phyloP scores from a whole-genome alignment of 2,329 filamentous ascomycete genomes.

The Fusarium globosum region DNA sequence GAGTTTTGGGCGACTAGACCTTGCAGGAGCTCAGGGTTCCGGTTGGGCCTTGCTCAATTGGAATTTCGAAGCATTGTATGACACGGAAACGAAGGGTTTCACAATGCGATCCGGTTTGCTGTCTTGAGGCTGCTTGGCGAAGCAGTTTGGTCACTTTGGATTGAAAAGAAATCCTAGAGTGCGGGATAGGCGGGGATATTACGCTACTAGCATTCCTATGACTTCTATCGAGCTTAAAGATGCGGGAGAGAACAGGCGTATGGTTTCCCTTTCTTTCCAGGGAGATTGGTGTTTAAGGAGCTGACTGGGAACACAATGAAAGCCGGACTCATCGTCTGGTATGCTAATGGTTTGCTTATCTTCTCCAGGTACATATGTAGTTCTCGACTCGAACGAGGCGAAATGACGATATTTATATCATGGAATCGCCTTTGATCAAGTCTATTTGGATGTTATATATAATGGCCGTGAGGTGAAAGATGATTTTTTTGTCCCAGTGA shows the following conservation, averaged over 20 bases:
- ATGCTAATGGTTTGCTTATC: conserved; percentile 33
- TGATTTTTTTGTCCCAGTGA: background rate
- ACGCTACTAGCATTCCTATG: conserved; percentile 31
- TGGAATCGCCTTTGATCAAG: background rate
- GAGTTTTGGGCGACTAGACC: conserved; percentile 35
- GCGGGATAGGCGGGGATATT: conserved; percentile 13
- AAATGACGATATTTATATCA: conserved; percentile 31
- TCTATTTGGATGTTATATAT: background rate
- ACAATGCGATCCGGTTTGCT: conserved; percentile 15
- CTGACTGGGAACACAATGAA: conserved; percentile 28
- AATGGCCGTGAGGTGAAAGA: background rate
- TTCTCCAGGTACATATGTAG: conserved; percentile 33
- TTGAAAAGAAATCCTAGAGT: conserved; percentile 15
- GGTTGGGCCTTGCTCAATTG: conserved; percentile 29
- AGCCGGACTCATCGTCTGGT: conserved; percentile 17
- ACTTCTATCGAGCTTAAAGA: conserved; percentile 17
- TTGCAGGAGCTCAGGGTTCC: conserved; percentile 30
- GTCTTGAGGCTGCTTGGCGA: conserved; percentile 14
- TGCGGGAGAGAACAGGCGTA: conserved; percentile 31
- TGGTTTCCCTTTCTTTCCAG: conserved; percentile 33
- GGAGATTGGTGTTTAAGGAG: conserved; percentile 37
- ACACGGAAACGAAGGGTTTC: conserved; percentile 24
- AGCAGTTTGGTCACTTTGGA: conserved; percentile 10
- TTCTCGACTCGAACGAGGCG: conserved; percentile 29
- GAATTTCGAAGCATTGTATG: conserved; percentile 28